Conservation (phyloP, 192 early-diverging fungal genomes). For the Podila verticillata region DNA sequence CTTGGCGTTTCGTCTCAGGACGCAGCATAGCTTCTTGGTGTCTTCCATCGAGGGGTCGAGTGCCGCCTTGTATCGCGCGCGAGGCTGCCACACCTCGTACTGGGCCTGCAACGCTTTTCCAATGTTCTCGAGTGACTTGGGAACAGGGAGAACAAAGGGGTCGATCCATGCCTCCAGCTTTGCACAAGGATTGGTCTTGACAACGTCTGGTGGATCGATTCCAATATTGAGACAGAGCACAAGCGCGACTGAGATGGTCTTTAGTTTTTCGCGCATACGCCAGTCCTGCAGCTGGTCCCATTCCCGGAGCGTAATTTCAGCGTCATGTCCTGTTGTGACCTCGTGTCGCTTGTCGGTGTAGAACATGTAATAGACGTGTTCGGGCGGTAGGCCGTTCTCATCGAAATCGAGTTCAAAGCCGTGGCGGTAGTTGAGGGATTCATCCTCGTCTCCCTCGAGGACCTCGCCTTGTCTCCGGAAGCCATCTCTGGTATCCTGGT, state of each 20-base stretch:
- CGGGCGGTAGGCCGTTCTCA: slow-evolving; percentile 58
- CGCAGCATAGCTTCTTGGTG: slow-evolving; percentile 87
- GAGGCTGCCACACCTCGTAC: slow-evolving; percentile 90
- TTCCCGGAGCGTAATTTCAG: slow-evolving; percentile 38
- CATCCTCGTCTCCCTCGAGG: slow-evolving; percentile 35
- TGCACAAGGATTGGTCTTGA: slow-evolving; percentile 87
- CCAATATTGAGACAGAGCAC: slow-evolving; percentile 96
- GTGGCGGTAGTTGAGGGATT: slow-evolving; percentile 48
- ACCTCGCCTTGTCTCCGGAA: slow-evolving; percentile 31
- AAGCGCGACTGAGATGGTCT: slow-evolving; percentile 88
- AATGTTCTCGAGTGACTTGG: slow-evolving; percentile 88
- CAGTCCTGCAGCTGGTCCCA: slow-evolving; percentile 60
- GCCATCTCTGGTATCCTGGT: slow-evolving; percentile 11
- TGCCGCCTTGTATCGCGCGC: slow-evolving; percentile 83
- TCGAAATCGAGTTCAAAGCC: slow-evolving; percentile 62
- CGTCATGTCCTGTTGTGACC: slow-evolving; percentile 47
- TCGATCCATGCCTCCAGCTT: slow-evolving; percentile 97
- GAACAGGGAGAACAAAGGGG: slow-evolving; percentile 78
- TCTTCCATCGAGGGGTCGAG: slow-evolving; percentile 95
- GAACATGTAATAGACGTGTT: slow-evolving; percentile 57
- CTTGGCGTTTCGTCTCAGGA: slow-evolving; percentile 84
- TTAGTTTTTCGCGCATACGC: slow-evolving; percentile 68
- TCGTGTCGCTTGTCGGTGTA: slow-evolving; percentile 67
- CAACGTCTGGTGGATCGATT: slow-evolving; percentile 93
- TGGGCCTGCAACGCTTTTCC: slow-evolving; percentile 91